Base-by-base conservation (phyloP, 306 rosid genomes). In the Sesbania bispinosa region DNA sequence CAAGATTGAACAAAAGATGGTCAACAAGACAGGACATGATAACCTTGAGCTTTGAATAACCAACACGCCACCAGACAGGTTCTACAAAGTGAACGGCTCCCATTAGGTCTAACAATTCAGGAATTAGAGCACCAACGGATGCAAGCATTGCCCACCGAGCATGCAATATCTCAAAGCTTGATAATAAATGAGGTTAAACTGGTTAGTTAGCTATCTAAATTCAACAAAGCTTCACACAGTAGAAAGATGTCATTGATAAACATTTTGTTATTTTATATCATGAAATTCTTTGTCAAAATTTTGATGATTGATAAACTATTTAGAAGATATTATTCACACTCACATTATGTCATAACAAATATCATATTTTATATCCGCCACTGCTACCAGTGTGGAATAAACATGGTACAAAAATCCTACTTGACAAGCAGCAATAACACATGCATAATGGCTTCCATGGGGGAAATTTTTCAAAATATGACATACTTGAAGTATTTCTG, bases 91-190 rank as follows among this genome's bases (percentile, higher is more conserved):
- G 94, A 86, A 88, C 87, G 69, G 86, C 83, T 79, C 97, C 97
- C 38, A 48, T 62, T 8, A 87, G 77, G 78, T 93, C 88, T 64
- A 90, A 83, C 57, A 84, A 76, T 84, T 93, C 98, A 18, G 96
- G 98, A 84, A 93, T 35, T 67, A 93, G 80, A 51, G 82, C 97
- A 64, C 97, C 97, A 9, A 90, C 64, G 45, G 98, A 77, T 57
- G 92, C 98, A 75, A 93, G 87, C 98, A 93, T 93, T 59, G 98
- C 98, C 98, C 98, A 93, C 62, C 98, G 97, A 67, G 96, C 93
- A 77, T 93, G 98, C 85, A 93, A 80, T 81, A 93, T 84, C 86
- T 93, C 98, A 62, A 93, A 90, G 88, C 97, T 93, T 86, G 58
- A 75, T 51, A 47, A 68, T 57, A 52, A 76, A 48, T 50, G 24